Conservation (phyloP, 345 rosid genomes). For the Rhizophora mangle region DNA sequence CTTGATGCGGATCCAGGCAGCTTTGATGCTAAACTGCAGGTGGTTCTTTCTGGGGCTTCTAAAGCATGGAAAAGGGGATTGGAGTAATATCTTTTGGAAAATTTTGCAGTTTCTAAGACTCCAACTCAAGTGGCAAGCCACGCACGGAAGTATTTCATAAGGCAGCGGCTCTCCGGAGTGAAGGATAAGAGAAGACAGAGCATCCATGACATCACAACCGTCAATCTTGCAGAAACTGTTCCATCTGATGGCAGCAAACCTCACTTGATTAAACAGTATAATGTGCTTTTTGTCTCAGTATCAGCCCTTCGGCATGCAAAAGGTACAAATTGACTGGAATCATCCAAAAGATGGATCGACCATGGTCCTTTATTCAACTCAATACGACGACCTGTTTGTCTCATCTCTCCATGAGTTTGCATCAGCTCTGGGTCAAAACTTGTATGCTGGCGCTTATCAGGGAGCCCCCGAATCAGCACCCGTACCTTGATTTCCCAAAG, state of each 20-base stretch:
- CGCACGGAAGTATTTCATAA: conserved; percentile 90
- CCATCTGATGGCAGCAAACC: conserved; percentile 11
- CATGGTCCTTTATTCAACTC: conserved; percentile 26
- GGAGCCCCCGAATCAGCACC: conserved; percentile 24
- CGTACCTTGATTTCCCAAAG: conserved; percentile 32
- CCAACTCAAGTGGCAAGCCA: conserved; percentile 99
- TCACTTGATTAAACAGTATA: conserved; percentile 13
- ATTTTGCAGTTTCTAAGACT: conserved; percentile 76
- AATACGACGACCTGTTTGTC: conserved; percentile 23
- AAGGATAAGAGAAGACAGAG: conserved; percentile 89
- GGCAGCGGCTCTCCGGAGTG: conserved; percentile 69
- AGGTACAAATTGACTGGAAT: conserved; percentile 26
- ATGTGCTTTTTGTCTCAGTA: conserved; percentile 17
- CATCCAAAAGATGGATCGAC: conserved; percentile 21
- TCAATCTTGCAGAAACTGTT: conserved; percentile 42
- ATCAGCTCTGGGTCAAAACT: conserved; percentile 27
- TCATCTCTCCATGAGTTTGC: conserved; percentile 24
- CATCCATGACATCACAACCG: conserved; percentile 83
- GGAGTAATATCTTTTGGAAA: conserved; percentile 91
- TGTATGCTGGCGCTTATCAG: conserved; percentile 28
- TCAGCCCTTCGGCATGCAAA: conserved; percentile 18
- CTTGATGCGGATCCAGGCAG: conserved; percentile 2
- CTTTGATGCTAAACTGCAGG: conserved; percentile 38
- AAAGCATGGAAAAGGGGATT: conserved; percentile 91
- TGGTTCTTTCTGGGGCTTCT: conserved; percentile 72